Evolutionary conservation across 176 grass and related monocot genomes (phyloP), one percentile per base, ranked within the genome.

Genomic region (Zoysia pacifica): DNA sequence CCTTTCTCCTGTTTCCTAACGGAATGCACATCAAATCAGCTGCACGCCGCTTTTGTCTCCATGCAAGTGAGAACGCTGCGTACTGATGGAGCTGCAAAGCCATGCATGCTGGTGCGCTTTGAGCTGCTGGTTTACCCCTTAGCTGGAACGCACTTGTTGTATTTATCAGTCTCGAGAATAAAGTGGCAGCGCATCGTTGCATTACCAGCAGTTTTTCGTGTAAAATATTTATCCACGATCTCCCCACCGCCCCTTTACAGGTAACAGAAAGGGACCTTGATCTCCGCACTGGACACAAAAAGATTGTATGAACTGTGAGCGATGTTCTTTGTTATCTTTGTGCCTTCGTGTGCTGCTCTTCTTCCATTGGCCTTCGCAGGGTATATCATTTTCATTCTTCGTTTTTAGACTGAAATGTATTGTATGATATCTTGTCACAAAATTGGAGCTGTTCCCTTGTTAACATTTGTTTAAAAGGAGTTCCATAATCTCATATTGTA

Each of bases 131-230:
- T 62, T 84, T 86, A 69, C 67, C 74, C 76, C 78, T 36, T 36
- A 47, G 61, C 88, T 90, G 88, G 88, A 82, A 62, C 82, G 83
- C 83, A 86, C 83, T 75, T 69, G 45, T 53, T 13, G 11, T 48
- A 19, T 60, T 67, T 62, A 86, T 56, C 88, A 55, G 66, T 62
- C 49, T 14, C 13, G 74, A 73, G 88, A 79, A 82, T 74, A 82
- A 86, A 90, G 79, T 42, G 20, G 52, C 83, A 51, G 45, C 19
- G 11, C 62, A 86, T 78, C 52, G 28, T 79, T 90, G 73, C 73
- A 86, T 86, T 73, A 74, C 74, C 73, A 1, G 20, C 45, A 86
- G 15, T 77, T 14, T 71, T 48, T 55, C 47, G 44, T 19, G 39
- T 67, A 74, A 74, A 66, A 16, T 74, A 14, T 75, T 65, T 67